Base-by-base conservation (phyloP, 495 filamentous ascomycete species). In the Tuber indicum region DNA sequence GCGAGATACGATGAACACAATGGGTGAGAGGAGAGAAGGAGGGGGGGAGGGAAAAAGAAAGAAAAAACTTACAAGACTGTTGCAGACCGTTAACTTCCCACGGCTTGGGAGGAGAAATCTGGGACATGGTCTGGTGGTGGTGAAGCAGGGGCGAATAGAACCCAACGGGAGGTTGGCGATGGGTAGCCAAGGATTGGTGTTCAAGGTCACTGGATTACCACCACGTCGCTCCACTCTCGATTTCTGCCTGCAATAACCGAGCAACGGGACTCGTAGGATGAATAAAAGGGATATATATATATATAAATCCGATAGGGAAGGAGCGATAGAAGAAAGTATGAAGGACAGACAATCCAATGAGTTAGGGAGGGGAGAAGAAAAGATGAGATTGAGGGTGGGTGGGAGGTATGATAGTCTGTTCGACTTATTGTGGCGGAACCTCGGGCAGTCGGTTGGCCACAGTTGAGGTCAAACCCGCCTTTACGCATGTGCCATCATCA, bases 71-170 rank as follows among this genome's bases (percentile, higher is more conserved):
- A 86, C 88, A 84, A 81, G 89, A 86, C 76, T 88, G 84, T 73
- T 86, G 84, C 71, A 89, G 89, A 84, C 93, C 91, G 75, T 89
- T 88, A 84, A 90, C 89, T 86, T 98, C 95, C 95, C 95, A 98
- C 32, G 95, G 95, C 86, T 98, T 98, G 49, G 95, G 95, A 81
- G 95, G 95, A 86, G 94, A 95, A 79, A 90, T 89, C 87, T 86
- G 76, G 74, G 82, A 84, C 76, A 85, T 81, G 52, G 41, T 73
- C 70, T 39, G 58, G 70, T 41, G 70, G 73, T 49, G 74, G 44
- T 72, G 72, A 17, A 78, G 52, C 42, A 79, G 74, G 71, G 72
- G 58, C 49, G 16, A 74, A 44, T 12, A 21, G 14, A 74, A 74
- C 43, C 44, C 19, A 76, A 77, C 72, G 74, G 42, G 72, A 44